Percentiles rank a stretch among this genome's conserved stretches.
Evolutionary conservation across 2,329 filamentous ascomycete genomes (phyloP).

Genomic region (Pestalotiopsis fici): DNA sequence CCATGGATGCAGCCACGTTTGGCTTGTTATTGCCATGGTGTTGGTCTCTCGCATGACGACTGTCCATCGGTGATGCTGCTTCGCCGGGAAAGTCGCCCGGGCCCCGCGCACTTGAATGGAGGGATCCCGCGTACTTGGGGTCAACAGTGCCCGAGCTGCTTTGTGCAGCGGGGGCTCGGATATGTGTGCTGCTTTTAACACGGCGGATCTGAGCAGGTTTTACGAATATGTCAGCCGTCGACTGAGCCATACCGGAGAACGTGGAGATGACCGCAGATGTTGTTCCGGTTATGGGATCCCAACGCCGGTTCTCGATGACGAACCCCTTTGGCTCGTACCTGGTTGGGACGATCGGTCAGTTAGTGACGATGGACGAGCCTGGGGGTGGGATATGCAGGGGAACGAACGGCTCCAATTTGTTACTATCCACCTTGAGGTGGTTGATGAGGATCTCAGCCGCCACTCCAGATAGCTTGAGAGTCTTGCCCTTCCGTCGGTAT

Average conservation of each 20-base stretch:
- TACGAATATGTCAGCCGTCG: not conserved
- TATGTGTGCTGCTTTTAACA: not conserved
- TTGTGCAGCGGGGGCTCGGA: not conserved
- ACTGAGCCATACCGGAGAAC: not conserved
- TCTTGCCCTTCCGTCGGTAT: not conserved
- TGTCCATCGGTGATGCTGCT: not conserved
- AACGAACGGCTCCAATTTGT: not conserved
- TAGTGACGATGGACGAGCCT: not conserved
- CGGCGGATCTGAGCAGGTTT: conserved; percentile 27
- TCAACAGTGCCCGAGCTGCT: not conserved
- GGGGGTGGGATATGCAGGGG: conserved; percentile 12
- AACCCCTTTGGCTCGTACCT: conserved; percentile 40
- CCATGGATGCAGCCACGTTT: not conserved
- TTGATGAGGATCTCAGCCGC: not conserved
- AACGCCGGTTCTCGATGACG: conserved; percentile 33
- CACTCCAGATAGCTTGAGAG: not conserved
- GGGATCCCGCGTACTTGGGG: not conserved
- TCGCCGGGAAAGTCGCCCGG: not conserved
- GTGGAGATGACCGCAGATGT: conserved; percentile 17
- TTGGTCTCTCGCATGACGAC: not conserved
- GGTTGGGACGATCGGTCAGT: conserved; percentile 16
- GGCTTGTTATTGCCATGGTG: not conserved
- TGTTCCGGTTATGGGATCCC: conserved; percentile 31
- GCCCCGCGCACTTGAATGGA: not conserved
- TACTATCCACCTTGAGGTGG: not conserved